phyloP scores from a whole-genome alignment of 139 green algal genomes.

The Closterium sp. region DNA sequence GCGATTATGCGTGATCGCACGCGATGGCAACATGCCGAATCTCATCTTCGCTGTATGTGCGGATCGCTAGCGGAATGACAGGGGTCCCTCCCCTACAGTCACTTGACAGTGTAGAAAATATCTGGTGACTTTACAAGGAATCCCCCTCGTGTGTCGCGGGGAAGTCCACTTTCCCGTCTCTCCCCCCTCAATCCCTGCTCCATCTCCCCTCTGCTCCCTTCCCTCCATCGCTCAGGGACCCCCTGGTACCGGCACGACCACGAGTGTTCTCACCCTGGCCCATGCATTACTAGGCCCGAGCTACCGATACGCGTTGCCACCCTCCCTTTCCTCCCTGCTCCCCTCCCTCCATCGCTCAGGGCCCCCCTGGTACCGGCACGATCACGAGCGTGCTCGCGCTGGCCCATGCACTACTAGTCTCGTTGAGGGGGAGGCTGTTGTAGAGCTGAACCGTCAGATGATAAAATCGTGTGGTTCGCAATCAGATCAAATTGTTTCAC shows the following conservation, averaged over 20 bases:
- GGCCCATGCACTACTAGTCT: slow-evolving; percentile 82
- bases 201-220: no score
- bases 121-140: no score
- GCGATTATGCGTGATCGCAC: slow-evolving; percentile 81
- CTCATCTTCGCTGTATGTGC: slow-evolving; percentile 78
- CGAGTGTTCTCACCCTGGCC: no score
- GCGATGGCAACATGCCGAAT: slow-evolving; percentile 97
- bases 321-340: neutral
- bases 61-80: no score
- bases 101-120: no score
- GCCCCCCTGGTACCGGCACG: slow-evolving; percentile 94
- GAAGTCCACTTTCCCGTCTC: neutral
- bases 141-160: no score
- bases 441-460: slow-evolving; percentile 98
- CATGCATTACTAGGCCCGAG: no score
- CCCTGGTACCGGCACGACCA: no score
- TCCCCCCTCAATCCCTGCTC: no score
- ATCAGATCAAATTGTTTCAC: slow-evolving; percentile 97
- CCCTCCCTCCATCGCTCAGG: slow-evolving; percentile 58
- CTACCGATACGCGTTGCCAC: neutral
- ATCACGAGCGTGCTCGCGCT: slow-evolving; percentile 94
- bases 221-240: slow-evolving; percentile 71
- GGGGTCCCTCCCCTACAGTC: no score
- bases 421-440: slow-evolving; percentile 82
- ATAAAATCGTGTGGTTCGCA: slow-evolving; percentile 96